Base-by-base conservation (phyloP, 2,329 filamentous ascomycete species). In the Beauveria asiatica region DNA sequence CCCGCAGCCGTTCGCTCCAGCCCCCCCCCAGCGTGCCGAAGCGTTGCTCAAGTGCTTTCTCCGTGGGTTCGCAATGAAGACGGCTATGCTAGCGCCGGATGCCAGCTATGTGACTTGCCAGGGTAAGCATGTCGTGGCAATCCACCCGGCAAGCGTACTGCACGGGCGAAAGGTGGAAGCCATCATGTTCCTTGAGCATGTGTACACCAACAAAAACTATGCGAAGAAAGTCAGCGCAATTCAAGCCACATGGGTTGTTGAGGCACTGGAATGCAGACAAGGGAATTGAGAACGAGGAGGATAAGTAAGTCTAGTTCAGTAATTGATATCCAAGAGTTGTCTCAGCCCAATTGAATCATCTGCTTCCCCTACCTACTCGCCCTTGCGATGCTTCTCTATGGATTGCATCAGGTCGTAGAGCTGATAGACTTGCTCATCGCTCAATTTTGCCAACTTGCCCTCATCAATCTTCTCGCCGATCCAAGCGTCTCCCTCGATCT, bases 371-470 rank as follows among this genome's bases (percentile, higher is more conserved):
- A 65, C 16, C 70, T 68, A 5, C 13, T 64, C 67, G 3, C 66
- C 66, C 30, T 65, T 65, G 30, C 64, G 59, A 27, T 67, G 70
- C 16, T 78, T 78, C 64, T 75, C 74, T 61, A 96, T 95, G 2
- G 90, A 84, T 72, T 89, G 83, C 91, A 97, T 95, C 60, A 99
- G 78, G 71, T 97, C 93, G 70, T 97, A 97, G 66, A 99, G 76
- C 73, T 99, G 94, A 1, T 87, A 90, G 57, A 97, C 79, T 75
- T 99, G 94, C 72, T 97, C 89, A 71, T 97, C 92, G 72, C 89
- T 97, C 91, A 97, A 90, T 75, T 96, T 97, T 62, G 91, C 87
- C 60, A 97, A 78, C 74, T 96, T 96, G 1, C 77, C 79, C 66
- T 84, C 83, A 64, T 97, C 93, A 72, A 97, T 80, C 72, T 87